A percentile compares a stretch with the other conserved stretches of the same genome.
Conservation (phyloP, 176 grass and related monocot species). For the Alloteropsis semialata region DNA sequence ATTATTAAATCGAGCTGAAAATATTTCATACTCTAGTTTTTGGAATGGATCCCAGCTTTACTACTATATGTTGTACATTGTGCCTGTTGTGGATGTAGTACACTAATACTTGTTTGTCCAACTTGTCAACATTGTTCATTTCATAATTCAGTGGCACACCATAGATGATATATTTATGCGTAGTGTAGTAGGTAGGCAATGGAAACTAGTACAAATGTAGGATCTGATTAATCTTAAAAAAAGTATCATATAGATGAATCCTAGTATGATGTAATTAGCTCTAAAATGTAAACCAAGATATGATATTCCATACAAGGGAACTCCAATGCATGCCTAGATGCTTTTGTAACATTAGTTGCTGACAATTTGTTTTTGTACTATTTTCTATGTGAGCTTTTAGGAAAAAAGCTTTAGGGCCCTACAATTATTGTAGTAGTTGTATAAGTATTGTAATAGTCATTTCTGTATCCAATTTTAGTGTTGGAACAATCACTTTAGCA, state of each 20-base stretch:
- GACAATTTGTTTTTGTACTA: background rate
- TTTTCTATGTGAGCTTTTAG: background rate
- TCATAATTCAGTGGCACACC: background rate
- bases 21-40: background rate
- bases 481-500: background rate
- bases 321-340: background rate
- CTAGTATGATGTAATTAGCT: background rate
- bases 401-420: background rate
- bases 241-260: background rate
- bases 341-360: background rate
- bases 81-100: background rate
- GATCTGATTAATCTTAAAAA: slow-evolving; percentile 3
- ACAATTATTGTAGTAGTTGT: background rate
- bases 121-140: background rate
- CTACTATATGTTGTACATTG: background rate
- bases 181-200: background rate
- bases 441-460: background rate
- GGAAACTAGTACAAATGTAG: background rate
- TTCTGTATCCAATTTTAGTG: background rate
- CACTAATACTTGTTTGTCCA: background rate
- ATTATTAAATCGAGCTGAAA: background rate
- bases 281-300: background rate
- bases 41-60: background rate
- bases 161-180: background rate
- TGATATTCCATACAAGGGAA: background rate